Evolutionary conservation across 2,329 filamentous ascomycete genomes (phyloP), one percentile per base, ranked within the genome.

Genomic region (Cryphonectria nitschkei): DNA sequence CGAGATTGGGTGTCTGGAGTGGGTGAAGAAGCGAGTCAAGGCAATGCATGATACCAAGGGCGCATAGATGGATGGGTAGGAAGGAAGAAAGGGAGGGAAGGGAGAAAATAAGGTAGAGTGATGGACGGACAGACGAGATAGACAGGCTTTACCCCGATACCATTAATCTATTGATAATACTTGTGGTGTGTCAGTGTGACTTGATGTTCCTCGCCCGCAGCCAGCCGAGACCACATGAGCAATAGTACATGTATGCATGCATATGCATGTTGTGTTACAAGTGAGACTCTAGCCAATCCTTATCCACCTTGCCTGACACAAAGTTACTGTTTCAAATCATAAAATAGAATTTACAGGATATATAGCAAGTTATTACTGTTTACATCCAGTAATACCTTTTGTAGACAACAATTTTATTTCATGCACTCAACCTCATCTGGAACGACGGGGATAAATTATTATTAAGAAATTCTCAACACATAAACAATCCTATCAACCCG

Each of bases 1-100:
- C 4, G 81, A 83, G 74, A 77, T 83, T 39, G 76, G 77, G 54
- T 83, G 82, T 64, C 72, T 75, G 34, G 80, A 82, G 22, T 84
- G 82, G 82, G 78, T 82, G 34, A 74, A 74, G 74, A 78, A 75
- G 67, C 74, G 82, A 69, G 75, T 78, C 9, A 73, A 60, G 65
- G 78, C 77, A 8, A 83, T 82, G 81, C 76, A 81, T 65, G 56
- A 75, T 65, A 74, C 74, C 14, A 67, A 68, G 58, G 68, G 32
- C 26, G 34, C n/a, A 16, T 60, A 54, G 16, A 26, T 22, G 52
- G n/a, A 61, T 37, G 8, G 37, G 37, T 26, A 26, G 37, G 37
- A 37, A 9, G 37, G 37, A 9, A 9, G 22, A 7, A 50, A 8
- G 7, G 7, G 7, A 11, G 9, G 4, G 14, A 26, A 19, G 16